phyloP scores from a whole-genome alignment of 768 basidiomycete genomes.

The Russula sp. region DNA sequence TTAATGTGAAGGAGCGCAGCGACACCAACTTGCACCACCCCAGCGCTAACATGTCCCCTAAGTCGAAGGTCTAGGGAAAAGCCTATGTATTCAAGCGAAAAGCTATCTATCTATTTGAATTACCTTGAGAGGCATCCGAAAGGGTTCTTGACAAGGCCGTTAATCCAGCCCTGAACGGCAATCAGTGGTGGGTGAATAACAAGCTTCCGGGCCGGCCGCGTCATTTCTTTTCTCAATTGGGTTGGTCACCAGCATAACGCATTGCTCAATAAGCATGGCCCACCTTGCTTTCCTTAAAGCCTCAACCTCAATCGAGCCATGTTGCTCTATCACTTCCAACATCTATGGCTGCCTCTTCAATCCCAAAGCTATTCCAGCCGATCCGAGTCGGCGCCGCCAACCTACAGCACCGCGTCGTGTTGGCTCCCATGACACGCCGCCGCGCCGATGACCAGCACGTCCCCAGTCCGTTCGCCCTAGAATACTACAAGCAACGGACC shows the following conservation, averaged over 20 bases:
- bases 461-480: slow-evolving; percentile 29
- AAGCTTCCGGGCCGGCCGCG: too few relatives aligned
- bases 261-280: too few relatives aligned
- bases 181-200: too few relatives aligned
- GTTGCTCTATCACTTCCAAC: neutral
- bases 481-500: slow-evolving; percentile 45
- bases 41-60: slow-evolving; percentile 50
- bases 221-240: too few relatives aligned
- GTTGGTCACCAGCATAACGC: too few relatives aligned
- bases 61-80: slow-evolving; percentile 9
- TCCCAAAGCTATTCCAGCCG: slow-evolving; percentile 38
- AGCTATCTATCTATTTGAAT: too few relatives aligned
- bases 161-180: too few relatives aligned
- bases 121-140: too few relatives aligned
- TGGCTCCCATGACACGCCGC: slow-evolving; percentile 47
- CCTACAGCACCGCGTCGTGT: slow-evolving; percentile 44
- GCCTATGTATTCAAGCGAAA: too few relatives aligned
- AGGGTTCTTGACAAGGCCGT: too few relatives aligned
- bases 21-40: slow-evolving; percentile 37
- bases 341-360: neutral
- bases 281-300: too few relatives aligned
- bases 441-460: slow-evolving; percentile 34
- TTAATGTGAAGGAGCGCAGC: slow-evolving; percentile 53
- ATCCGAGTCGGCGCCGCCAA: slow-evolving; percentile 36
- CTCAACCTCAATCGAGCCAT: too few relatives aligned